Base-by-base conservation (phyloP, 1,284 basidiomycete species). In the Lentinula novae-zelandiae region DNA sequence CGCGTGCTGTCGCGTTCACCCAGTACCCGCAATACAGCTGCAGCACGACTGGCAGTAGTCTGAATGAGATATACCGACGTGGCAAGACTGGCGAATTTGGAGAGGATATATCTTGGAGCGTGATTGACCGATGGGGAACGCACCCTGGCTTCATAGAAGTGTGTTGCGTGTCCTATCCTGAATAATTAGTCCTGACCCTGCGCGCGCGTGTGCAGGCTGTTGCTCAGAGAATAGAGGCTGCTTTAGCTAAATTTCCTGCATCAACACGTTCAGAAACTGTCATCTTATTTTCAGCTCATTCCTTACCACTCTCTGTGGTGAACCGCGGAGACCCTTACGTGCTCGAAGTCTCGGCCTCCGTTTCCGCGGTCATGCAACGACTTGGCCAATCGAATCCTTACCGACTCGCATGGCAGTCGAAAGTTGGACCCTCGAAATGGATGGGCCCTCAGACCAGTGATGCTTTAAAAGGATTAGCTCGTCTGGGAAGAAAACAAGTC, bases 21-120 rank as follows among this genome's bases (percentile, higher is more conserved):
- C 97, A 99, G 76, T 99, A 99, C 73, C 97, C 97, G 1, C 97
- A 99, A 75, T 99, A 99, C 77, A 95, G 92, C 69, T 99, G 97
- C 76, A 95, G 92, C 65, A 99, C 97, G 4, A 99, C 97, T 0
- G 97, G 97, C 44, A 96, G 94, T 76, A 95, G 92, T 71, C 72
- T 99, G 69, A 99, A 99, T 71, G 96, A 99, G 76, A 79, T 99
- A 46, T 97, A 88, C 72, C 73, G 87, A 67, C 77, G 76, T 66
- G 83, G 81, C 65, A 86, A 77, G 71, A 71, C 82, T 50, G 82
- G 84, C 56, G 80, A 85, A 63, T 69, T 82, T 62, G 78, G 75
- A 63, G 74, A 81, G 1, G 82, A 85, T 53, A 86, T 99, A 40
- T 84, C 95, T 70, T 99, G 97, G 97, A 97, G 93, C 71, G 93